Conservation (phyloP, 768 basidiomycete genomes). For the Mycena vitilis region DNA sequence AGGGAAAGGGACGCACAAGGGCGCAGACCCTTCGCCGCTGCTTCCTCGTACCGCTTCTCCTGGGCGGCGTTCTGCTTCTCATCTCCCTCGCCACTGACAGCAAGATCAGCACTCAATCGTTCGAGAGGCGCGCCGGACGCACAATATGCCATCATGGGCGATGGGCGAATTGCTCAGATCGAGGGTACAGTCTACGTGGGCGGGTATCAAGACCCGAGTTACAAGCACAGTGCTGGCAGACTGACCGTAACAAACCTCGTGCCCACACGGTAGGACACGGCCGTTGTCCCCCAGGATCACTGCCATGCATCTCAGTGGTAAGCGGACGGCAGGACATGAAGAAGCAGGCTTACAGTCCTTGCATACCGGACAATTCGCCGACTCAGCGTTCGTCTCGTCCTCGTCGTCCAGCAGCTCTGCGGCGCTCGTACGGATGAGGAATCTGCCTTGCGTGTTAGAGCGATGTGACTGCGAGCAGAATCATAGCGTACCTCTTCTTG, state of each 20-base stretch:
- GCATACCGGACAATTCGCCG: slow-evolving; percentile 72
- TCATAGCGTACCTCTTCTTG: slow-evolving; percentile 41
- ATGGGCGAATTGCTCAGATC: slow-evolving; percentile 64
- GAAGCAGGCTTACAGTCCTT: slow-evolving; percentile 60
- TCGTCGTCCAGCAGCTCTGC: slow-evolving; percentile 57
- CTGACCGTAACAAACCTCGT: slow-evolving; percentile 73
- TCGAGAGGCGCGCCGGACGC: slow-evolving; percentile 36
- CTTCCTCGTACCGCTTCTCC: slow-evolving; percentile 69
- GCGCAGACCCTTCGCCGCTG: slow-evolving; percentile 66
- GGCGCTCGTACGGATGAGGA: slow-evolving; percentile 60
- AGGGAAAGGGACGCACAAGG: slow-evolving; percentile 57
- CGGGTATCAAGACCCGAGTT: no score
- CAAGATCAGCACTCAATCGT: slow-evolving; percentile 3
- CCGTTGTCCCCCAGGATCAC: slow-evolving; percentile 64
- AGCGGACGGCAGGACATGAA: background rate
- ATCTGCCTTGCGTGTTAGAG: slow-evolving; percentile 43
- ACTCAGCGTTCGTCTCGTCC: slow-evolving; percentile 58
- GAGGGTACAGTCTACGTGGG: slow-evolving; percentile 61
- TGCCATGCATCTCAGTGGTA: slow-evolving; percentile 33
- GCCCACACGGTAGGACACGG: slow-evolving; percentile 72
- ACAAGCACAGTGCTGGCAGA: background rate
- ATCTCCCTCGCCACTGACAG: slow-evolving; percentile 61
- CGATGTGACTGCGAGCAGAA: background rate
- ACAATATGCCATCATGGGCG: slow-evolving; percentile 72
- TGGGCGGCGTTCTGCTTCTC: slow-evolving; percentile 66